A percentile compares a stretch with the other conserved stretches of the same genome.
Conservation (phyloP, 2,329 filamentous ascomycete genomes). For the Calonectria crousiana region DNA sequence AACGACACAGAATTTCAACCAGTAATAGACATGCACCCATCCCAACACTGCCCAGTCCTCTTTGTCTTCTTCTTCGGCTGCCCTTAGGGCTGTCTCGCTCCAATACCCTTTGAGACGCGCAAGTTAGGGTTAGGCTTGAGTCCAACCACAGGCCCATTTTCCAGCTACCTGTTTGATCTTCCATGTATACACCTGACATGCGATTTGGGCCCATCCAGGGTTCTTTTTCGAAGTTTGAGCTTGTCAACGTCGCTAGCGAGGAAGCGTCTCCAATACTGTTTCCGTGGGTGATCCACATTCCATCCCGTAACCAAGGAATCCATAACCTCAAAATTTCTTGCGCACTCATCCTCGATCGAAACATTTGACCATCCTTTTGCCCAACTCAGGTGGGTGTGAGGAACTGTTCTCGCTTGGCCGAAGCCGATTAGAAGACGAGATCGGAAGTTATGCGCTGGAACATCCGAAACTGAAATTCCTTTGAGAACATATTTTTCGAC, state of each 20-base stretch:
- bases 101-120: too few species aligned
- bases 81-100: too few species aligned
- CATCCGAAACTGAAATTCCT: not conserved
- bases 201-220: not conserved
- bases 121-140: too few species aligned
- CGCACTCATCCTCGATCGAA: not conserved
- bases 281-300: not conserved
- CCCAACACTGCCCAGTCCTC: not conserved
- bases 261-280: not conserved
- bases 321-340: not conserved
- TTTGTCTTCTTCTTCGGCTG: too few species aligned
- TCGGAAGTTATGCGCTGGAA: not conserved
- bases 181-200: not conserved
- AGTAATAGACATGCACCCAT: not conserved
- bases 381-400: not conserved
- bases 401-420: not conserved
- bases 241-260: not conserved
- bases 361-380: not conserved
- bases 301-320: not conserved
- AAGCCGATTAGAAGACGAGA: not conserved
- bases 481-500: not conserved
- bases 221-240: not conserved
- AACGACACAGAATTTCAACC: not conserved
- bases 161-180: not conserved
- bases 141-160: not conserved